A percentile compares a stretch with the other conserved stretches of the same genome.
Evolutionary conservation across 352 stramenopile genomes (phyloP).

Genomic region (Phytophthora fragariaefolia): DNA sequence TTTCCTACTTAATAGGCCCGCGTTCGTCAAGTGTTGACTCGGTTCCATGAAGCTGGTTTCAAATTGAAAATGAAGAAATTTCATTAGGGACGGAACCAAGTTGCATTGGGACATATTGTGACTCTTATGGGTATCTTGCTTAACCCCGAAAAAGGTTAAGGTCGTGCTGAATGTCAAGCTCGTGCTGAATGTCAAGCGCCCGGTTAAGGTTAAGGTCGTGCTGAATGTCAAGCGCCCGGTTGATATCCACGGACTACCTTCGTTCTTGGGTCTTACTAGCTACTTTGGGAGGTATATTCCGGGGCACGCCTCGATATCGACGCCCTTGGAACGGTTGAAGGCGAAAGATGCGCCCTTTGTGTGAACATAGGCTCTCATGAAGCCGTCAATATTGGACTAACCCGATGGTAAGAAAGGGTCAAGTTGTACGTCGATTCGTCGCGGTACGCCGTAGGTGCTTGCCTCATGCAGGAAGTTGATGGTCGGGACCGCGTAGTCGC

Average conservation of each 20-base stretch:
- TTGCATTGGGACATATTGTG: conserved; percentile 9
- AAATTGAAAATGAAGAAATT: conserved; percentile 20
- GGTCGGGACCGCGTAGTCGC: conserved; percentile 2
- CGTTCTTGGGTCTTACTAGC: conserved; percentile 1
- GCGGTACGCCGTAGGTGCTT: not conserved
- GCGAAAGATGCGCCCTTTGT: conserved; percentile 3
- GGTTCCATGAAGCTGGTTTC: not conserved
- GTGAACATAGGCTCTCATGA: not conserved
- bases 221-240: conserved; percentile 1
- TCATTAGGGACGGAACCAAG: conserved; percentile 9
- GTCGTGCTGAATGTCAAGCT: conserved; percentile 21
- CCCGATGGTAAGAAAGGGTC: conserved; percentile 1
- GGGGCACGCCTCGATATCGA: conserved; percentile 1
- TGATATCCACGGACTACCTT: conserved; percentile 5
- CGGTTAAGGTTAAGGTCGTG: conserved; percentile 8
- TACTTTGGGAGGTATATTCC: conserved; percentile 13
- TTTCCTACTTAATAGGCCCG: conserved; percentile 3
- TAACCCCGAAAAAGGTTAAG: conserved; percentile 15
- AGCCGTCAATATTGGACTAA: conserved; percentile 8
- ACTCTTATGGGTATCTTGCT: not conserved
- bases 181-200: conserved; percentile 5
- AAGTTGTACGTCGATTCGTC: conserved; percentile 11
- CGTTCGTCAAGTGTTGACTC: not conserved
- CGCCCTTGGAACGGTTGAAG: conserved; percentile 10
- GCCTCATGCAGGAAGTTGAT: conserved; percentile 11